Percentiles rank a stretch among this genome's conserved stretches.
These are phyloP conservation scores for Truncatella angustata DNA, from an alignment of 2,329 filamentous ascomycete genomes.

Conservation along the genomic window DNA sequence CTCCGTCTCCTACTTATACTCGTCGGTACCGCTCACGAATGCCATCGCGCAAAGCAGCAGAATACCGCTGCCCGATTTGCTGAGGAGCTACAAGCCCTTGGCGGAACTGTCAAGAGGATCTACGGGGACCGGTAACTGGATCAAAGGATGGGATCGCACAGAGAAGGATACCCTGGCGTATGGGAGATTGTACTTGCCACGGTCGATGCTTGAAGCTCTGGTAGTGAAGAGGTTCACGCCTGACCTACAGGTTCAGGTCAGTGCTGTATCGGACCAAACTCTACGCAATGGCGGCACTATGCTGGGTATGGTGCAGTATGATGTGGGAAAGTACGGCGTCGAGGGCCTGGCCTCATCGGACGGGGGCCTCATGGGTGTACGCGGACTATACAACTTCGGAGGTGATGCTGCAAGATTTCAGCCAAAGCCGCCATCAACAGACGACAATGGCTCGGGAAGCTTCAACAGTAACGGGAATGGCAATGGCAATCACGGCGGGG, in stretches of 20 bases:
- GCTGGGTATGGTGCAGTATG: constrained; percentile 73
- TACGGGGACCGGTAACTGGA: not conserved
- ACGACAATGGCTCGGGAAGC: constrained; percentile 11
- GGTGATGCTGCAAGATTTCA: constrained; percentile 53
- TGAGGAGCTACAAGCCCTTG: constrained; percentile 80
- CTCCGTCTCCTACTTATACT: constrained; percentile 96
- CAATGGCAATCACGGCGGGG: constrained; percentile 24
- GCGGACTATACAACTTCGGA: constrained; percentile 94
- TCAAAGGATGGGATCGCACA: constrained; percentile 15
- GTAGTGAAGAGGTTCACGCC: constrained; percentile 77
- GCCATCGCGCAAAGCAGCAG: constrained; percentile 67
- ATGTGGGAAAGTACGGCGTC: constrained; percentile 81
- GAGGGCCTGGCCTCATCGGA: constrained; percentile 93
- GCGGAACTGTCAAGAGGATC: constrained; percentile 50
- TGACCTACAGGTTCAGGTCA: constrained; percentile 75
- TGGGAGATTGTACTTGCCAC: constrained; percentile 77
- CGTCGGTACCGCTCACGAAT: constrained; percentile 72
- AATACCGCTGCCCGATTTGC: constrained; percentile 73
- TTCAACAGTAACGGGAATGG: constrained; percentile 15
- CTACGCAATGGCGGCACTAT: constrained; percentile 75
- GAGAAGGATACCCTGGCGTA: constrained; percentile 63
- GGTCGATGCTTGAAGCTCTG: constrained; percentile 81
- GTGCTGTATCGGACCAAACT: constrained; percentile 70
- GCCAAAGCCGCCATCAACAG: constrained; percentile 15
- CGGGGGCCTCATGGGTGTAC: constrained; percentile 80